Evolutionary conservation across 2,329 filamentous ascomycete genomes (phyloP).

Genomic region (Plectosphaerella cucumerina): DNA sequence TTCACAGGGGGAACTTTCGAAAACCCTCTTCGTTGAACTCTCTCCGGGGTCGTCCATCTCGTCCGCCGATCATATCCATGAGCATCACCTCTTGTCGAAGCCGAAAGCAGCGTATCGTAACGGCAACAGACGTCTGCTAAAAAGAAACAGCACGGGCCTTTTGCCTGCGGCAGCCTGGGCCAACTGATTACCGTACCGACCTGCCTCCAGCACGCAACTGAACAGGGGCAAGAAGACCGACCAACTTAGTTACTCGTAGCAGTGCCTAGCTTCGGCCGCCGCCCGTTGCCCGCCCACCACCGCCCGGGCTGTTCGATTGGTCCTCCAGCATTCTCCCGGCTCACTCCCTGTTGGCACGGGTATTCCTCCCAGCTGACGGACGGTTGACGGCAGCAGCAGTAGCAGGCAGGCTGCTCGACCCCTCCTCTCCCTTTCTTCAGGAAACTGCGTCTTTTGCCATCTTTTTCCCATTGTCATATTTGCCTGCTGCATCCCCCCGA

Average conservation of each 20-base stretch:
- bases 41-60: too few species aligned
- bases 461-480: background rate
- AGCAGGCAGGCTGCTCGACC: background rate
- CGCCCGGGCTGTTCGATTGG: background rate
- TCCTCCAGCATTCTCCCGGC: background rate
- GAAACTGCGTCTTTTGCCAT: too few species aligned
- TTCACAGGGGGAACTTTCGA: too few species aligned
- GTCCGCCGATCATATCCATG: too few species aligned
- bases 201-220: slow-evolving; percentile 1
- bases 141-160: too few species aligned
- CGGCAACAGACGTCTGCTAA: too few species aligned
- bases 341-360: background rate
- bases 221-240: background rate
- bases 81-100: too few species aligned
- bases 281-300: background rate
- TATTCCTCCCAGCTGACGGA: background rate
- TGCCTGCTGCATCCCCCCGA: too few species aligned
- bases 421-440: background rate
- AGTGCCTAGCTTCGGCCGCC: background rate
- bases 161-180: slow-evolving; percentile 10
- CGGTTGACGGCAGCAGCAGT: background rate
- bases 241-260: background rate
- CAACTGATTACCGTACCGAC: slow-evolving; percentile 10
- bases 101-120: background rate
- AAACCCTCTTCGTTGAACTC: too few species aligned